A percentile compares a stretch with the other conserved stretches of the same genome.
These are phyloP conservation scores for Tanacetum coccineum DNA, from an alignment of 129 eudicot species.

Conservation along the genomic window DNA sequence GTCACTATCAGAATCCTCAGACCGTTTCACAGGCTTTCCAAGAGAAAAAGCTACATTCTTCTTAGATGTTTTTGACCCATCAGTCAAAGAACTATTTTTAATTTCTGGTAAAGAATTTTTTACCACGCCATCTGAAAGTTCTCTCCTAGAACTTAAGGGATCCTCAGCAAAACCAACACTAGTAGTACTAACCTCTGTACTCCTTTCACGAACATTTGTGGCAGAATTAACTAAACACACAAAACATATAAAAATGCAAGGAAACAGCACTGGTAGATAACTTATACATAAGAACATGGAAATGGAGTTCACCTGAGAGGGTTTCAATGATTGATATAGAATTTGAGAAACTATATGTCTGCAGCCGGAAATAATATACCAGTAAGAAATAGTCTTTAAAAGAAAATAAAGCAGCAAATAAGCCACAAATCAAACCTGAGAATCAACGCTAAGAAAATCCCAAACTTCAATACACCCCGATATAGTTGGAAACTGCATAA, in stretches of 20 bases:
- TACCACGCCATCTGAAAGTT: constrained; percentile 37
- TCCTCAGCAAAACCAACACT: constrained; percentile 33
- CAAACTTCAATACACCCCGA: constrained; percentile 98
- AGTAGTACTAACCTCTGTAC: constrained; percentile 28
- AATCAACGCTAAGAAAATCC: constrained; percentile 99
- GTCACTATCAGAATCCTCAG: constrained; percentile 50
- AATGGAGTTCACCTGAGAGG: constrained; percentile 56
- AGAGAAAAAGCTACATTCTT: constrained; percentile 36
- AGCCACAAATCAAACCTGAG: constrained; percentile 62
- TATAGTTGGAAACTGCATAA: constrained; percentile 82
- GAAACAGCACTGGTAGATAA: not conserved
- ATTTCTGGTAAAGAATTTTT: constrained; percentile 36
- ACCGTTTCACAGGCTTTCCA: constrained; percentile 39
- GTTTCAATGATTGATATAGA: constrained; percentile 83
- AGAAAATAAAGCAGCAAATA: constrained; percentile 3
- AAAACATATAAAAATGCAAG: constrained; percentile 14
- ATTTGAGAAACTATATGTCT: constrained; percentile 82
- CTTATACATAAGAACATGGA: constrained; percentile 3
- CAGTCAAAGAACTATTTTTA: constrained; percentile 33
- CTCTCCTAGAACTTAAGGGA: constrained; percentile 39
- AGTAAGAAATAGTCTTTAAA: constrained; percentile 22
- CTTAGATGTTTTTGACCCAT: constrained; percentile 39
- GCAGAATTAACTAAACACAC: constrained; percentile 40
- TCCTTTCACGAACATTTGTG: constrained; percentile 34
- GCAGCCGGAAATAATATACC: constrained; percentile 29